Evolutionary conservation across 495 filamentous ascomycete species (phyloP), one percentile per base, ranked within the genome.

Genomic region (Aspergillus baeticus): DNA sequence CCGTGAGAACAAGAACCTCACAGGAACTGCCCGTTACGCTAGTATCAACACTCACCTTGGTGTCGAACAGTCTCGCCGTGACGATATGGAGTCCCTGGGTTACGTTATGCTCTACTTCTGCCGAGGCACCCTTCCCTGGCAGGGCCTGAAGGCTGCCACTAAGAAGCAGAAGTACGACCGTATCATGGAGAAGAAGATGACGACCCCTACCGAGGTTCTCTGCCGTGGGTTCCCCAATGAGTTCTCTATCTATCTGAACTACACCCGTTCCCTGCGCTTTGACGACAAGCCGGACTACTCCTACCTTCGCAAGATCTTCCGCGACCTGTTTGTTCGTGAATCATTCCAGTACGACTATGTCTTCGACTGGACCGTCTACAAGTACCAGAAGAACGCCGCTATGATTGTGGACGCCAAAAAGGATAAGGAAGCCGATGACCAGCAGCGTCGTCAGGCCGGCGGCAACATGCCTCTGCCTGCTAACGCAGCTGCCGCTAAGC

Each of bases 131-230:
- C 91, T 99, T 46, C 94, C 95, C 55, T 99, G 95, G 95, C 95
- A 99, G 79, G 95, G 95, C 36, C 81, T 99, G 44, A 99, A 99
- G 85, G 95, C 95, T 81, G 95, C 95, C 63, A 99, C 95, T 51
- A 98, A 99, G 85, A 98, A 99, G 87, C 94, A 99, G 81, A 99
- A 98, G 77, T 98, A 99, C 68, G 95, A 99, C 76, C 87, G 95
- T 49, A 99, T 99, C 77, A 99, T 98, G 95, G 95, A 99, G 82
- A 99, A 99, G 87, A 99, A 99, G 88, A 98, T 99, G 95, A 99
- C 94, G 10, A 99, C 95, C 6, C 94, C 95, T 15, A 99, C 95
- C 63, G 95, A 99, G 68, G 94, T 98, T 37, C 90, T 99, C 23
- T 99, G 95, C 86, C 91, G 94, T 71, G 94, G 92, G 51, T 98